A percentile compares a stretch with the other conserved stretches of the same genome.
Conservation (phyloP, 169 alveolate species). For the Eimeria acervulina region DNA sequence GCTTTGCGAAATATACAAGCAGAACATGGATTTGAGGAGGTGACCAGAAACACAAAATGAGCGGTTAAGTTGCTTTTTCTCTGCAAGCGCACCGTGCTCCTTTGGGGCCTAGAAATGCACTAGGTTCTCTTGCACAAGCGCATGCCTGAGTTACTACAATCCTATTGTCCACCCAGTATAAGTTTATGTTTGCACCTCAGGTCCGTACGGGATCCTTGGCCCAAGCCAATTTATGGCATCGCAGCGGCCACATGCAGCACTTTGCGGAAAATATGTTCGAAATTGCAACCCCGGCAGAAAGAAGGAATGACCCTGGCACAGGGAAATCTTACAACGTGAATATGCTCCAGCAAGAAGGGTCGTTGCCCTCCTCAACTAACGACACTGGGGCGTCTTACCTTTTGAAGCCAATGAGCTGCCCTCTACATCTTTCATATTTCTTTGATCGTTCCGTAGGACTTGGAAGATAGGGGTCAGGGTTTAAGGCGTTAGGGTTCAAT, state of each 20-base stretch:
- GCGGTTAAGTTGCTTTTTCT: background rate
- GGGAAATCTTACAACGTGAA: background rate
- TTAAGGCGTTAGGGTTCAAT: background rate
- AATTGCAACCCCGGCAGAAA: background rate
- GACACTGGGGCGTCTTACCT: conserved; percentile 9
- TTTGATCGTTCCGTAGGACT: conserved; percentile 41
- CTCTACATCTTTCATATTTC: conserved; percentile 63
- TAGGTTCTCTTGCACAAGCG: background rate
- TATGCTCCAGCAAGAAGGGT: background rate
- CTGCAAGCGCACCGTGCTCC: background rate
- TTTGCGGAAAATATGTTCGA: conserved; percentile 94
- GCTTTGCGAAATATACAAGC: conserved; percentile 25
- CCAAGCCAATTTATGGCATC: conserved; percentile 95
- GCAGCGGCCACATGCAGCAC: conserved; percentile 99
- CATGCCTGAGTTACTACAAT: background rate
- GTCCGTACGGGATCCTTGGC: conserved; percentile 98
- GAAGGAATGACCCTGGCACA: background rate
- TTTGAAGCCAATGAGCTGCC: conserved; percentile 83
- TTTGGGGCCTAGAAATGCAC: background rate
- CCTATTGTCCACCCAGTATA: background rate
- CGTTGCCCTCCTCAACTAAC: background rate
- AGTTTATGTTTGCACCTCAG: conserved; percentile 48
- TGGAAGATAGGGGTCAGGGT: background rate
- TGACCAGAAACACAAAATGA: background rate
- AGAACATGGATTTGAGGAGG: conserved; percentile 68